These are phyloP conservation scores for Rhodosporidiobolus odoratus DNA, from an alignment of 768 basidiomycete genomes.

Conservation along the genomic window DNA sequence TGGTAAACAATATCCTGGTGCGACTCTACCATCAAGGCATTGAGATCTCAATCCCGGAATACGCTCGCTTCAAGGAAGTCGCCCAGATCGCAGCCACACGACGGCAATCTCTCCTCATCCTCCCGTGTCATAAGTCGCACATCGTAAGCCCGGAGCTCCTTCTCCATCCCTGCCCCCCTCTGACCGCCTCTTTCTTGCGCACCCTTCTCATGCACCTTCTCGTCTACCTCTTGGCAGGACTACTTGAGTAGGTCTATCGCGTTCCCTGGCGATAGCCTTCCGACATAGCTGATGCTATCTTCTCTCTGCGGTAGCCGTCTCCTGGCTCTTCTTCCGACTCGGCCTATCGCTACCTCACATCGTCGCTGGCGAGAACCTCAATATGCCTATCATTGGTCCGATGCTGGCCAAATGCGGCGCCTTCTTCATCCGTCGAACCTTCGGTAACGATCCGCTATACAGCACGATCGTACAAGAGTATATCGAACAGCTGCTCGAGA, in stretches of 20 bases:
- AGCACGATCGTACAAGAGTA: conserved; percentile 36
- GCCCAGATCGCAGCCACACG: conserved; percentile 31
- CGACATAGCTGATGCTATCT: not conserved
- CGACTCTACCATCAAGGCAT: conserved; percentile 36
- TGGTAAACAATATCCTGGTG: conserved; percentile 34
- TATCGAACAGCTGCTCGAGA: conserved; percentile 38
- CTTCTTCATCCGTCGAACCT: conserved; percentile 36
- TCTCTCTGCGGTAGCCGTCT: conserved; percentile 13
- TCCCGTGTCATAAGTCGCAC: conserved; percentile 42
- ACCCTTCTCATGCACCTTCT: not conserved
- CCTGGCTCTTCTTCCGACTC: conserved; percentile 38
- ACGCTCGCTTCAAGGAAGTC: conserved; percentile 33
- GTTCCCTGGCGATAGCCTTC: not conserved
- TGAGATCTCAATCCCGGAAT: conserved; percentile 31
- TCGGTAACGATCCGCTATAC: conserved; percentile 21
- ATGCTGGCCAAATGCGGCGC: conserved; percentile 37
- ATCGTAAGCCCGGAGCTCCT: no score
- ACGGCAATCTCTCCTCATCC: conserved; percentile 38
- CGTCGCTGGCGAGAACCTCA: conserved; percentile 42
- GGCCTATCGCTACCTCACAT: conserved; percentile 40
- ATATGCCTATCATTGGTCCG: conserved; percentile 40
- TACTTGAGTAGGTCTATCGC: not conserved
- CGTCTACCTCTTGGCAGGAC: not conserved
- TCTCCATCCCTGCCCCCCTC: conserved; percentile 8
- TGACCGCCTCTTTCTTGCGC: not conserved